Percentiles rank a stretch among this genome's conserved stretches.
Conservation (phyloP, 495 filamentous ascomycete species). For the Trichoderma erinaceum region DNA sequence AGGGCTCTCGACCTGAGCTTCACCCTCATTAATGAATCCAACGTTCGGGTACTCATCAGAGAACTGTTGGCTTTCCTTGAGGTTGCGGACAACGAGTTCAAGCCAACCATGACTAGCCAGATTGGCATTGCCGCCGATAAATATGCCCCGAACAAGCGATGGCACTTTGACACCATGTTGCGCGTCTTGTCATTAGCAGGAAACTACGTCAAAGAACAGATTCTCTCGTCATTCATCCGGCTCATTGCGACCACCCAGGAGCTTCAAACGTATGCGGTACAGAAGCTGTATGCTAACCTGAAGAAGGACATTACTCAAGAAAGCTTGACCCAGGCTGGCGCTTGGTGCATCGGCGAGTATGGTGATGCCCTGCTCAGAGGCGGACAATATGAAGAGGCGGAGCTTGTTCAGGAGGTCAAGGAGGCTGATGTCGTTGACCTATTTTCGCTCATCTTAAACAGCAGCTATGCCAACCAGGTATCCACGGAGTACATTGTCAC, state of each 20-base stretch:
- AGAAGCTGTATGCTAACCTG: constrained; percentile 83
- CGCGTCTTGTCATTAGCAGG: constrained; percentile 91
- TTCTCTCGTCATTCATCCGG: constrained; percentile 91
- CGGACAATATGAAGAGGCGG: constrained; percentile 92
- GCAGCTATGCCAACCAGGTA: constrained; percentile 82
- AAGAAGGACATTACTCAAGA: constrained; percentile 98
- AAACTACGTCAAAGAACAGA: constrained; percentile 96
- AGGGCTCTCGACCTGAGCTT: constrained; percentile 95
- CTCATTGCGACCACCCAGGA: constrained; percentile 93
- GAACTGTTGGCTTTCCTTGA: constrained; percentile 93
- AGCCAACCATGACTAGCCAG: constrained; percentile 92
- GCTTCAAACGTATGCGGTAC: constrained; percentile 90
- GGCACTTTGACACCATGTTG: constrained; percentile 97
- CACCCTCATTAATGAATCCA: constrained; percentile 93
- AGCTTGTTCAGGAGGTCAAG: constrained; percentile 81
- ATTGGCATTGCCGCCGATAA: constrained; percentile 95
- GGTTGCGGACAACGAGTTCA: constrained; percentile 97
- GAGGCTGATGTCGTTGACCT: constrained; percentile 88
- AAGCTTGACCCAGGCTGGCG: constrained; percentile 82
- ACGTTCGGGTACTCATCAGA: constrained; percentile 85
- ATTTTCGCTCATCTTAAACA: constrained; percentile 85
- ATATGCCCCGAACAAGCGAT: constrained; percentile 92
- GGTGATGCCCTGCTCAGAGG: constrained; percentile 81
- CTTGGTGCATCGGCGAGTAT: constrained; percentile 99
- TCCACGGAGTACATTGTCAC: constrained; percentile 94